Conservation (phyloP, 768 basidiomycete species). For the Macrolepiota albuminosa region DNA sequence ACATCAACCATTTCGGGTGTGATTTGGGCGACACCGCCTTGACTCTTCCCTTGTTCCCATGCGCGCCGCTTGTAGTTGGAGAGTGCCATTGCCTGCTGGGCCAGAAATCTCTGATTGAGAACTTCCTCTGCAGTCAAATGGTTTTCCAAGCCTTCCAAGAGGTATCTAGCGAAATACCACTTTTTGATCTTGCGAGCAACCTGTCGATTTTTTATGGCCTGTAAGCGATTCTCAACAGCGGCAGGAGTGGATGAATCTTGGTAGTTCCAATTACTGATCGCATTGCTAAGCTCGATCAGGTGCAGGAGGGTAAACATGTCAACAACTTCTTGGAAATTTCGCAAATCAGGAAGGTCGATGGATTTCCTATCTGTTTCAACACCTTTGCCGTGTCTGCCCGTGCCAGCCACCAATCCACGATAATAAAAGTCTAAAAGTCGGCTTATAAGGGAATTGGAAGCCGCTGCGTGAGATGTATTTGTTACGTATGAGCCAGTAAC, state of each 20-base stretch:
- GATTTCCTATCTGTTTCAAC: neutral
- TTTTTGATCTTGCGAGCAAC: neutral
- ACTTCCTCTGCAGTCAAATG: neutral
- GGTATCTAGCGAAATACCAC: neutral
- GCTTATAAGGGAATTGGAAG: neutral
- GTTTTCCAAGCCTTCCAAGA: neutral
- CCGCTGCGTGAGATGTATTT: neutral
- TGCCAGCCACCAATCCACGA: neutral
- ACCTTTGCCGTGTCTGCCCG: neutral
- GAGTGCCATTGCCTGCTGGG: neutral
- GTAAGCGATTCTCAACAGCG: neutral
- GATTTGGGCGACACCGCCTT: too few relatives aligned
- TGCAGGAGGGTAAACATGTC: neutral
- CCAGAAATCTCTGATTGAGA: neutral
- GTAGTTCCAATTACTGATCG: too few relatives aligned
- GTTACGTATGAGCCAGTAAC: neutral
- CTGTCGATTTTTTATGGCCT: neutral
- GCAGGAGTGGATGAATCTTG: neutral
- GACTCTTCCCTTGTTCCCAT: too few relatives aligned
- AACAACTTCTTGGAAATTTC: neutral
- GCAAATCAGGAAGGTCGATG: neutral
- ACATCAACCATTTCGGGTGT: neutral
- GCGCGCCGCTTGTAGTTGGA: neutral
- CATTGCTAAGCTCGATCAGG: neutral
- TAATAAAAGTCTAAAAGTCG: neutral